Evolutionary conservation across 2,329 filamentous ascomycete genomes (phyloP).

Genomic region (Fusarium acutatum): DNA sequence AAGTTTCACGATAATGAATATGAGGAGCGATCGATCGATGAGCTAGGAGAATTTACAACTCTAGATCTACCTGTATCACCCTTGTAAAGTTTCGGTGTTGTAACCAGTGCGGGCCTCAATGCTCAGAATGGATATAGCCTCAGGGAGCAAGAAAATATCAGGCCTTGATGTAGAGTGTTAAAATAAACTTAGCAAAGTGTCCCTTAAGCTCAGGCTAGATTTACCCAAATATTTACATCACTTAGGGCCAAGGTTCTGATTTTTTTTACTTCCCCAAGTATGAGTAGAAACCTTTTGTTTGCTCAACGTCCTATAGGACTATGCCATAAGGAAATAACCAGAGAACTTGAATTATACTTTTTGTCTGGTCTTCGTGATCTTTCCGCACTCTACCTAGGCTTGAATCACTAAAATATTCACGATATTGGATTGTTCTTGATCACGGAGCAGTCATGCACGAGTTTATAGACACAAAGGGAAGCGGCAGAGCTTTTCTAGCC

Average conservation of each 20-base stretch:
- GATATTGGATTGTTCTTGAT: too few relatives aligned
- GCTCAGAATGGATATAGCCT: fast-evolving
- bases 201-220: too few relatives aligned
- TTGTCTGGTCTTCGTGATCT: fast-evolving
- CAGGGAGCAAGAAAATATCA: too few relatives aligned
- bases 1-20: neutral
- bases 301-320: neutral
- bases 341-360: fast-evolving
- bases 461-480: fast-evolving
- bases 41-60: neutral
- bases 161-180: too few relatives aligned
- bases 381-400: neutral
- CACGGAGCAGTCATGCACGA: too few relatives aligned
- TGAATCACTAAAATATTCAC: too few relatives aligned
- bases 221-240: too few relatives aligned
- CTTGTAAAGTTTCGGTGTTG: neutral
- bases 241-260: too few relatives aligned
- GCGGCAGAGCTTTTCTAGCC: too few relatives aligned
- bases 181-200: too few relatives aligned
- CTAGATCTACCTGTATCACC: neutral
- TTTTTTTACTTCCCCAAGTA: too few relatives aligned
- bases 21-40: neutral
- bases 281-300: neutral
- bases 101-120: fast-evolving
- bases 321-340: neutral